Percentiles rank a stretch among this genome's conserved stretches.
Conservation (phyloP, 768 basidiomycete species). For the Tylopilus balloui region DNA sequence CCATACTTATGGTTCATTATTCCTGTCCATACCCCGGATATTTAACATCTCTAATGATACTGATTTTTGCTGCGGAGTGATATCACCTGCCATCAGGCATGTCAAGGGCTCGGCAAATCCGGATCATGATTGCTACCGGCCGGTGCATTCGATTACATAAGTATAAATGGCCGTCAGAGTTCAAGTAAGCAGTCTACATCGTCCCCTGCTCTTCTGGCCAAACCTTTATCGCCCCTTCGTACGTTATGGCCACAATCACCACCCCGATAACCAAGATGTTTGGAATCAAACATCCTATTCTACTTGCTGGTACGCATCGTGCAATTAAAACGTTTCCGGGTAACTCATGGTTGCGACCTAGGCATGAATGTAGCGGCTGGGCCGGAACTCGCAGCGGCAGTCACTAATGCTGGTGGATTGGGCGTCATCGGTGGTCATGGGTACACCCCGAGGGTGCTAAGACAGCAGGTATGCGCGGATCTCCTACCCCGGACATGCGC, state of each 20-base stretch:
- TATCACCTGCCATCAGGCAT: not conserved
- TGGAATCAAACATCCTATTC: conserved; percentile 81
- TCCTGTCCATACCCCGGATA: conserved; percentile 28
- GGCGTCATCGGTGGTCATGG: conserved; percentile 91
- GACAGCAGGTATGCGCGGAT: conserved; percentile 57
- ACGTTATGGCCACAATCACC: conserved; percentile 50
- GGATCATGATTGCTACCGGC: not conserved
- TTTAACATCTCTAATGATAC: conserved; percentile 3
- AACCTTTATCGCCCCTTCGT: not conserved
- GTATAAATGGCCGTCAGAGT: no score
- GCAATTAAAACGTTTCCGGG: conserved; percentile 29
- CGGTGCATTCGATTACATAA: not conserved
- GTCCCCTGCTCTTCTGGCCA: not conserved
- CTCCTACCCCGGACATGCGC: not conserved
- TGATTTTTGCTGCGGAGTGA: not conserved
- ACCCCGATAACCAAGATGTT: conserved; percentile 90
- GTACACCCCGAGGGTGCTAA: conserved; percentile 77
- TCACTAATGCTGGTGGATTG: conserved; percentile 89
- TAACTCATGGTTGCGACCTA: conserved; percentile 16
- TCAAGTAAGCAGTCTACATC: no score
- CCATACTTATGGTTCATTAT: conserved; percentile 19
- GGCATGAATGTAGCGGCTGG: conserved; percentile 68
- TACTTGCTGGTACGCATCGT: conserved; percentile 62
- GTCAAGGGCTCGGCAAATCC: not conserved
- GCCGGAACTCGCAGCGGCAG: conserved; percentile 87